Evolutionary conservation across 768 basidiomycete genomes (phyloP), one percentile per base, ranked within the genome.

Genomic region (Suillus fuscotomentosus): DNA sequence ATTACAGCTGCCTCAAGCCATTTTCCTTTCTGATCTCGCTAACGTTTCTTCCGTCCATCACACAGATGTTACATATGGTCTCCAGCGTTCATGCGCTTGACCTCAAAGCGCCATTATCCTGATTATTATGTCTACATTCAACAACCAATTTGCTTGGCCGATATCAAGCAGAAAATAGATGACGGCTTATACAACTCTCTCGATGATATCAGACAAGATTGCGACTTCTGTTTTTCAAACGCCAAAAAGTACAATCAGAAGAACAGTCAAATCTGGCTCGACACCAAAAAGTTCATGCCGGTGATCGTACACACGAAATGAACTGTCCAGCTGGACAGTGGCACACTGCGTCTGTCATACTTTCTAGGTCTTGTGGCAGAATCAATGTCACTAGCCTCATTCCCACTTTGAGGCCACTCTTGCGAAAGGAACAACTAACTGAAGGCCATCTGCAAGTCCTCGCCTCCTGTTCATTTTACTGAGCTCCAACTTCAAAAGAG

Each of bases 101-200:
- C 91, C 22, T 82, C 86, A 53, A 91, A 88, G 77, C 84, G 87
- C 63, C 80, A 81, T 63, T 94, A 92, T 76, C 86, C 93, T 47
- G 95, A 96, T 79, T 98, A 98, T 78, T 97, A 96, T 77, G 73
- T 76, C 27, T 66, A 89, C 68, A 97, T 96, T 72, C 81, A 87
- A 69, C 81, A 85, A 31, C 95, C 96, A 39, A 93, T 97, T 69
- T 88, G 92, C 34, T 81, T 97, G 60, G 91, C 93, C 51, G 93
- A 96, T 67, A 94, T 97, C 79, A 94, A 94, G 83, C 84, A 86
- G 70, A 84, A 86, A 70, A 82, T 95, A 34, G 88, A 90, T 54
- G 77, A 79, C 60, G 79, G 81, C 63, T 72, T 67, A 13, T 95
- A 95, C 70, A 68, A 80, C 15, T 84, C 87, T 15, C 79, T 94